Conservation (phyloP, 2,329 filamentous ascomycete species). For the Fusarium verrucosum region DNA sequence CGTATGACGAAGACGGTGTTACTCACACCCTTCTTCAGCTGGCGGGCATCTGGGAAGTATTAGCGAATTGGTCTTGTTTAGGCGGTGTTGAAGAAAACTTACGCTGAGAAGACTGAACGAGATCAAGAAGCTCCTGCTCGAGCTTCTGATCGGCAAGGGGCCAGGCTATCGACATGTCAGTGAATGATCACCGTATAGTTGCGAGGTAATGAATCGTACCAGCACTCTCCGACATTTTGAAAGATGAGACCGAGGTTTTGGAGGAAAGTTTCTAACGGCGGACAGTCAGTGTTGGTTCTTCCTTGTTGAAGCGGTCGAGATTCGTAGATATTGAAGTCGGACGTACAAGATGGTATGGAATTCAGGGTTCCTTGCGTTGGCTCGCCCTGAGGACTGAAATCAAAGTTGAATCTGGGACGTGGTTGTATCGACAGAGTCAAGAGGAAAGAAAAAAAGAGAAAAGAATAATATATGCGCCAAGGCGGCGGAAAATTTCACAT, state of each 20-base stretch:
- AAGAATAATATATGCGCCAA: slow-evolving; percentile 28
- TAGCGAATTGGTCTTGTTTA: neutral
- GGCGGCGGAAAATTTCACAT: slow-evolving; percentile 39
- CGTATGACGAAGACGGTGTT: neutral
- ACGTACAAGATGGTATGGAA: slow-evolving; percentile 28
- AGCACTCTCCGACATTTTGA: slow-evolving; percentile 44
- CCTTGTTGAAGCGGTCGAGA: neutral
- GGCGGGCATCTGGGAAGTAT: slow-evolving; percentile 62
- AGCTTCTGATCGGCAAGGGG: slow-evolving; percentile 77
- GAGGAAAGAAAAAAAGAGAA: slow-evolving; percentile 31
- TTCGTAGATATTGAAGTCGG: neutral
- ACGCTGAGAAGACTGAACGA: slow-evolving; percentile 75
- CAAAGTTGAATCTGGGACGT: slow-evolving; percentile 22
- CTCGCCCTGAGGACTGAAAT: slow-evolving; percentile 59
- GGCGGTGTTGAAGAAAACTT: slow-evolving; percentile 31
- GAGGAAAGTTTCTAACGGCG: slow-evolving; percentile 15
- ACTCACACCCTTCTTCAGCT: slow-evolving; percentile 81
- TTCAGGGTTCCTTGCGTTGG: slow-evolving; percentile 70
- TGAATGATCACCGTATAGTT: neutral
- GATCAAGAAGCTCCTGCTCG: slow-evolving; percentile 83
- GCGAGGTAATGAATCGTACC: slow-evolving; percentile 21
- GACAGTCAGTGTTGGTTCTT: slow-evolving; percentile 22
- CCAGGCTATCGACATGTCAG: slow-evolving; percentile 63
- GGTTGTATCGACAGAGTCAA: slow-evolving; percentile 28
- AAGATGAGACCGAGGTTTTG: slow-evolving; percentile 26